Evolutionary conservation across 225 moss, liverwort and hornwort species (phyloP).

Genomic region (Straminergon stramineum): DNA sequence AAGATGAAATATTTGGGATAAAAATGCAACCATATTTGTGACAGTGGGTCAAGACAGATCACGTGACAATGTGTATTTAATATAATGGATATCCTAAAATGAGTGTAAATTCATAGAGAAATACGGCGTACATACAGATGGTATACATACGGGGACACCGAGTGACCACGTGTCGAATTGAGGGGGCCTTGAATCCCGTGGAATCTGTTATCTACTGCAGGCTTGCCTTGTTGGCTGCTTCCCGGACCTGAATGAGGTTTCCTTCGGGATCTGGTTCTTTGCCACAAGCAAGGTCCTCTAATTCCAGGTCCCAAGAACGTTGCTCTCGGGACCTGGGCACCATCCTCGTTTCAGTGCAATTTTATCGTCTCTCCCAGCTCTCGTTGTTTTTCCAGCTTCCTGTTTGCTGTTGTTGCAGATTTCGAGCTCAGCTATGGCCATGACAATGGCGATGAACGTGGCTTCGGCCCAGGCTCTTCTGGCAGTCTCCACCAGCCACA

Average conservation of each 20-base stretch:
- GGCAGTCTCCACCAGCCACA: slow-evolving; percentile 4
- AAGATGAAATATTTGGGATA: no score
- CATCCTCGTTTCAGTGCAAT: neutral
- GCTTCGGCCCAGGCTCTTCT: slow-evolving; percentile 32
- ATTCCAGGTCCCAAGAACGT: neutral
- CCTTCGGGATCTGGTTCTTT: slow-evolving; percentile 16
- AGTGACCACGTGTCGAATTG: neutral
- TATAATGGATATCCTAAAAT: neutral
- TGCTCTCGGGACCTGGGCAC: neutral
- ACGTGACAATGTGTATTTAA: no score
- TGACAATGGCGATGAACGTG: slow-evolving; percentile 29
- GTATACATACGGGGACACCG: no score
- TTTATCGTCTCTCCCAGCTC: neutral
- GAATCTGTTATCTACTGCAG: slow-evolving; percentile 4
- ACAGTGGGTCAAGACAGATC: no score
- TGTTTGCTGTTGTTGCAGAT: neutral
- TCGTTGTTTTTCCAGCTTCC: neutral
- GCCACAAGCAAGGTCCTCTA: slow-evolving; percentile 31
- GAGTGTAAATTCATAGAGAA: neutral
- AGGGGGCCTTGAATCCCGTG: neutral
- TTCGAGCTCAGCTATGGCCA: slow-evolving; percentile 12
- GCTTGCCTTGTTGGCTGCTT: slow-evolving; percentile 15
- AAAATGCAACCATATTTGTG: no score
- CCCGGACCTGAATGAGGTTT: neutral
- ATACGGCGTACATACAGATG: neutral